Base-by-base conservation (phyloP, 1,284 basidiomycete species). In the Phellinidium pouzarii region DNA sequence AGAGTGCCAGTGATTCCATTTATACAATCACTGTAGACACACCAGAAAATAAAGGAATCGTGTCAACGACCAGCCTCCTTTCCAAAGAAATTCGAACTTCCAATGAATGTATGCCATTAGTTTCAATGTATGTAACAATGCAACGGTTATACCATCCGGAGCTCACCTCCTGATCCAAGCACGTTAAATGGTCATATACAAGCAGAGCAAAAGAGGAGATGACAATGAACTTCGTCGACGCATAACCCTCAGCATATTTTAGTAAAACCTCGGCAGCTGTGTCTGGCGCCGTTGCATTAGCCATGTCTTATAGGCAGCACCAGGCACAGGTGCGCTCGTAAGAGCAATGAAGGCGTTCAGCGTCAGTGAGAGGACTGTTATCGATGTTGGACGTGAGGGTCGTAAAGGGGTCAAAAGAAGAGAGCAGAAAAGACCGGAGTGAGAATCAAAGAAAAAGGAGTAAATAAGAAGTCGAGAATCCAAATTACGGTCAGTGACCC, bases 11-110 rank as follows among this genome's bases (percentile, higher is more conserved):
- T n/a, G 14, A 8, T 25, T 12, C 12, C 20, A 17, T n/a, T n/a
- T n/a, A n/a, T n/a, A n/a, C n/a, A 19, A 12, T 20, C 2, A 37
- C 8, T 44, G n/a, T 12, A 11, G 11, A 12, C 54, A 17, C 26
- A 53, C 55, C 42, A 57, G 29, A 48, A 57, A 57, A 36, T 57
- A 57, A 14, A 57, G 38, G 17, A 47, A 17, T 20, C 52, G 43
- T 9, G 55, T 57, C 8, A 54, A 22, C 11, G 51, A 45, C 44
- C 48, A 49, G 22, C 36, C 44, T 44, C 46, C 54, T 40, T 40
- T 26, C 55, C 55, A 57, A 26, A 57, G 47, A 25, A 52, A 57
- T 12, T 54, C 51, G 25, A 57, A 25, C 55, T 53, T 17, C 37
- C 11, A 40, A 20, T 11, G 7, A 31, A 40, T 8, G 14, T n/a